A percentile compares a stretch with the other conserved stretches of the same genome.
These are phyloP conservation scores for Crucihimalaya himalaica DNA, from an alignment of 345 rosid species.

Conservation along the genomic window DNA sequence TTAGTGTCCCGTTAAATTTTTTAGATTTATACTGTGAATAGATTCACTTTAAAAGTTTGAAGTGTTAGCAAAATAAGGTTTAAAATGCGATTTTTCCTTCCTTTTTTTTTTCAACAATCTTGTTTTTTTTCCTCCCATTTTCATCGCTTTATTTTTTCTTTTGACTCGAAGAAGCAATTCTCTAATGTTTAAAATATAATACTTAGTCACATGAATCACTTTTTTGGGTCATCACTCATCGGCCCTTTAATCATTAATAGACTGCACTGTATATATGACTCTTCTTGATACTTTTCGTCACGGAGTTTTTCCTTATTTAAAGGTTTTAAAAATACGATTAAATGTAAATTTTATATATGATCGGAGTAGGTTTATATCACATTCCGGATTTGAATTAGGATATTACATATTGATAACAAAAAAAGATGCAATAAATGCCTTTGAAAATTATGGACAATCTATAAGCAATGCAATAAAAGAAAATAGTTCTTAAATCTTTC, in stretches of 20 bases:
- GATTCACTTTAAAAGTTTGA: too few relatives aligned
- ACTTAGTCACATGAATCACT: not conserved
- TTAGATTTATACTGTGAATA: too few relatives aligned
- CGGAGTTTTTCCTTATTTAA: not conserved
- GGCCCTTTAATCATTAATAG: not conserved
- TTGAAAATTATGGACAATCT: not conserved
- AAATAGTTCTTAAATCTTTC: not conserved
- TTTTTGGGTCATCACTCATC: not conserved
- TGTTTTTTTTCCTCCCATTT: not conserved
- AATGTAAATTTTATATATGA: not conserved
- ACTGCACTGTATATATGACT: not conserved
- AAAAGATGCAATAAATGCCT: not conserved
- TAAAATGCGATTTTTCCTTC: too few relatives aligned
- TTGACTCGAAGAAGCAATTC: not conserved
- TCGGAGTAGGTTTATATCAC: not conserved
- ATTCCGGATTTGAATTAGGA: not conserved
- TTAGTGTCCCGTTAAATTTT: too few relatives aligned
- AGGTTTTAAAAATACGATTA: not conserved
- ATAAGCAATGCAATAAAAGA: not conserved
- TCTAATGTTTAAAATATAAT: not conserved
- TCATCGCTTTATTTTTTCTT: slow-evolving; percentile 5
- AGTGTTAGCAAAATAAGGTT: too few relatives aligned
- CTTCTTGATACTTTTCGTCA: slow-evolving; percentile 1
- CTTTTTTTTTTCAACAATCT: not conserved
- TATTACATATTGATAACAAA: not conserved